phyloP scores from a whole-genome alignment of 176 grass and related monocot genomes.

The Musa schizocarpa region DNA sequence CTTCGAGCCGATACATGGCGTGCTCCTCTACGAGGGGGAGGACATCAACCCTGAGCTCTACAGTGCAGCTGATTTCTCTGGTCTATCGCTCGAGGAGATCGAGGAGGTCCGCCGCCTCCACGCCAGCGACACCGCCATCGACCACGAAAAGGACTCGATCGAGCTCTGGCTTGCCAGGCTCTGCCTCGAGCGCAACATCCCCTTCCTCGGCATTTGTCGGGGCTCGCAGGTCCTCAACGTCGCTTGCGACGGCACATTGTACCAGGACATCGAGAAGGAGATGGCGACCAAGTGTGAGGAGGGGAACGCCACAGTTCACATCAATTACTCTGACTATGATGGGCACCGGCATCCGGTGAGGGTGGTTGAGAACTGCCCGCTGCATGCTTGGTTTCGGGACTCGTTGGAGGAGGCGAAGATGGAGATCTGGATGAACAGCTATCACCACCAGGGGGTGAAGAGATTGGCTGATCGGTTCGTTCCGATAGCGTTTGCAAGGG shows the following conservation, averaged over 20 bases:
- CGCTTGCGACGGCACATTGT: constrained; percentile 12
- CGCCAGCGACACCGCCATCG: constrained; percentile 11
- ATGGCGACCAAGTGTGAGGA: neutral
- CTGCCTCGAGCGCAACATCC: constrained; percentile 20
- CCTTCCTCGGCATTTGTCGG: constrained; percentile 27
- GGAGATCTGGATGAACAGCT: constrained; percentile 21
- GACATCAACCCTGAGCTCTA: constrained; percentile 19
- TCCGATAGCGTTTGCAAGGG: constrained; percentile 9
- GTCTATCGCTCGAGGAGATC: constrained; percentile 4
- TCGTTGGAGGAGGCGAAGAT: constrained; percentile 7
- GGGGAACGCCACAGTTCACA: neutral
- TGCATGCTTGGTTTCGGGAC: constrained; percentile 20
- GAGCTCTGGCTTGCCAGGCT: constrained; percentile 21
- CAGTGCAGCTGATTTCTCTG: neutral
- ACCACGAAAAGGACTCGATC: constrained; percentile 26
- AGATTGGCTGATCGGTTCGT: constrained; percentile 19
- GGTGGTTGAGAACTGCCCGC: constrained; percentile 16
- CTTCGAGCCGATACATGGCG: constrained; percentile 29
- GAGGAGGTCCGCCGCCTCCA: constrained; percentile 17
- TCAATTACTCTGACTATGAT: constrained; percentile 22
- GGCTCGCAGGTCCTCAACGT: constrained; percentile 27
- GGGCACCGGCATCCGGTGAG: constrained; percentile 19
- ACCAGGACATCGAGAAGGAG: constrained; percentile 19
- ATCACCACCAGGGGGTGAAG: constrained; percentile 26
- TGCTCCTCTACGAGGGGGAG: constrained; percentile 25